Evolutionary conservation across 83 land plant species (phyloP).

Genomic region (Picea mariana): DNA sequence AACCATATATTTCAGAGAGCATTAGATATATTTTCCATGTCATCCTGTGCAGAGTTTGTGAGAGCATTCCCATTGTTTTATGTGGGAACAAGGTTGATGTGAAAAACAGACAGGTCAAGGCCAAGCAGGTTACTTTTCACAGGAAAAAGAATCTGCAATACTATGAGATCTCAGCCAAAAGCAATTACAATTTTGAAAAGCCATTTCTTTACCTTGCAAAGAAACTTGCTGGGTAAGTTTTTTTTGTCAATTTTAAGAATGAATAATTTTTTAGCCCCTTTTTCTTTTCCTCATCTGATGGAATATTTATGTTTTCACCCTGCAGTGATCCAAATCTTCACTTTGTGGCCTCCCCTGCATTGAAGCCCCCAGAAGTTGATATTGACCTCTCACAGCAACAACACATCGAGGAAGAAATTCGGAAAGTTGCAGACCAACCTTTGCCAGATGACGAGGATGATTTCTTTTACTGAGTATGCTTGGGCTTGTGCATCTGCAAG

Average conservation of each 20-base stretch:
- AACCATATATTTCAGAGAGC: too few species aligned
- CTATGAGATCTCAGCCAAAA: too few species aligned
- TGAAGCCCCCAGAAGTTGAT: conserved; percentile 23
- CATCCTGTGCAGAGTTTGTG: too few species aligned
- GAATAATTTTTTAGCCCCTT: background rate
- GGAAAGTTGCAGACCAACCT: conserved; percentile 6
- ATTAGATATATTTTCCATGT: too few species aligned
- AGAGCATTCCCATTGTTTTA: too few species aligned
- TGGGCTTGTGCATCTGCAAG: background rate
- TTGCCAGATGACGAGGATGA: conserved; percentile 21
- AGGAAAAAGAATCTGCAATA: too few species aligned
- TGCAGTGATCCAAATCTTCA: conserved; percentile 23
- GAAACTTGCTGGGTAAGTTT: background rate
- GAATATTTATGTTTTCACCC: background rate
- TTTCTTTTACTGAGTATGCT: conserved; percentile 1
- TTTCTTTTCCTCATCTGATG: conserved; percentile 10
- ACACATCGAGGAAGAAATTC: background rate
- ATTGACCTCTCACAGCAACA: conserved; percentile 21
- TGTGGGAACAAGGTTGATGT: too few species aligned
- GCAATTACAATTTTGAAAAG: too few species aligned
- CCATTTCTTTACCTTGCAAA: too few species aligned
- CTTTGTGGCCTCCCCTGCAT: conserved; percentile 23
- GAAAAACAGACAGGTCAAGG: too few species aligned
- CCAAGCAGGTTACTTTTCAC: too few species aligned
- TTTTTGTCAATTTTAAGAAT: background rate